These are phyloP conservation scores for Suillus spraguei DNA, from an alignment of 768 basidiomycete species.

Conservation along the genomic window DNA sequence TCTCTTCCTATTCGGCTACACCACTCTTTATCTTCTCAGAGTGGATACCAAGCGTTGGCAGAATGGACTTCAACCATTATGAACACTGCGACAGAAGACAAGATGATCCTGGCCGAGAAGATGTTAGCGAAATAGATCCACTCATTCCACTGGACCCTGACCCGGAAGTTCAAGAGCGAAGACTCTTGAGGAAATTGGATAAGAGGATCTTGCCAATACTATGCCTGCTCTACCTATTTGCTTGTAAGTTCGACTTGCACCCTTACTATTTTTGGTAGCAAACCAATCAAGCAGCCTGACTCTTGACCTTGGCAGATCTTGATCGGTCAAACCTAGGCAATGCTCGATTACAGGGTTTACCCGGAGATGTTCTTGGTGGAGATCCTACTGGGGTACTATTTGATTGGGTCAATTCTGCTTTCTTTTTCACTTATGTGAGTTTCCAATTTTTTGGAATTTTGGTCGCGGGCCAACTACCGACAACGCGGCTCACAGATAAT, in stretches of 20 bases:
- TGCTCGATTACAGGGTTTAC: conserved; percentile 72
- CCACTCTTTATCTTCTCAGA: not conserved
- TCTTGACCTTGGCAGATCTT: conserved; percentile 39
- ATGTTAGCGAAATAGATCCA: conserved; percentile 14
- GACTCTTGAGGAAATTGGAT: conserved; percentile 67
- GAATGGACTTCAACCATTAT: not conserved
- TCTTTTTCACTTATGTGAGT: conserved; percentile 79
- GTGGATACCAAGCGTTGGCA: not conserved
- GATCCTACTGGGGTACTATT: conserved; percentile 71
- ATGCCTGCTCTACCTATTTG: conserved; percentile 75
- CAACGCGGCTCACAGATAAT: conserved; percentile 50
- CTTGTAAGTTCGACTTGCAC: conserved; percentile 52
- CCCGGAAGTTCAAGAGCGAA: conserved; percentile 44
- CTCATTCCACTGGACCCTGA: conserved; percentile 21
- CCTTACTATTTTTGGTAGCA: not conserved
- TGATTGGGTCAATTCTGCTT: conserved; percentile 77
- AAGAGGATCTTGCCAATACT: conserved; percentile 67
- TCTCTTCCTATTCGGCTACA: not conserved
- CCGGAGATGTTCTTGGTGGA: conserved; percentile 63
- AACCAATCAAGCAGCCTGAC: conserved; percentile 1
- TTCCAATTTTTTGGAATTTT: not conserved
- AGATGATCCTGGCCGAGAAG: conserved; percentile 26
- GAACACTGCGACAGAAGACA: conserved; percentile 29
- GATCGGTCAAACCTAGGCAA: conserved; percentile 83
- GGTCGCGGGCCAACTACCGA: not conserved